phyloP scores from a whole-genome alignment of 345 rosid species.

The Heritiera fomes region DNA sequence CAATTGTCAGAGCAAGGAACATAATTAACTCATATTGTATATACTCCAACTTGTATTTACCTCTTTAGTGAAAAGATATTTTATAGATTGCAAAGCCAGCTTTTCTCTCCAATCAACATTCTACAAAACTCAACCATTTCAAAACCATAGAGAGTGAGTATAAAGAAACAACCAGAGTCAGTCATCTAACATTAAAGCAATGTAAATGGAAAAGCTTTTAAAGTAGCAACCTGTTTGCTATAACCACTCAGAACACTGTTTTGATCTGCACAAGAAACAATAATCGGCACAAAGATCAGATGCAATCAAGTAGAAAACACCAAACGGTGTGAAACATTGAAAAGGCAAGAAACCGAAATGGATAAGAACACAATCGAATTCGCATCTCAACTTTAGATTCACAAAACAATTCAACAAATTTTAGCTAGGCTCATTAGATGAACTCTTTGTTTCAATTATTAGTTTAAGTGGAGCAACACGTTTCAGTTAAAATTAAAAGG shows the following conservation, averaged over 20 bases:
- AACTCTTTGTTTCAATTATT: too few species aligned
- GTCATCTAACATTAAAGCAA: neutral
- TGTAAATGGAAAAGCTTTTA: conserved; percentile 3
- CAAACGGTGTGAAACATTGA: conserved; percentile 2
- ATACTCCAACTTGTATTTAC: conserved; percentile 42
- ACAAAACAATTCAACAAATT: neutral
- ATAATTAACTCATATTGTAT: neutral
- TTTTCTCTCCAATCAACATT: conserved; percentile 85
- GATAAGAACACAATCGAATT: neutral
- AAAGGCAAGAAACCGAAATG: neutral
- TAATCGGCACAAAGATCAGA: conserved; percentile 12
- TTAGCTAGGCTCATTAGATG: too few species aligned
- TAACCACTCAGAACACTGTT: conserved; percentile 31
- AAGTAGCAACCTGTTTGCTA: conserved; percentile 48
- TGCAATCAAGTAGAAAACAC: neutral
- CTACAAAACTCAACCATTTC: conserved; percentile 43
- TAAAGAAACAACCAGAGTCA: conserved; percentile 5
- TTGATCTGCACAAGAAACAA: conserved; percentile 53
- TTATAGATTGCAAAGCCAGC: conserved; percentile 61
- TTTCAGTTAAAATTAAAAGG: too few species aligned
- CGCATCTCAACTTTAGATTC: neutral
- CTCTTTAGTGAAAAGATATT: conserved; percentile 75
- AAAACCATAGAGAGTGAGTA: neutral
- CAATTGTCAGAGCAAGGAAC: conserved; percentile 2
- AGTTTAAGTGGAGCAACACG: too few species aligned